Percentiles rank a stretch among this genome's conserved stretches.
These are phyloP conservation scores for Macaranga tanarius DNA, from an alignment of 441 rosid species.

Conservation along the genomic window DNA sequence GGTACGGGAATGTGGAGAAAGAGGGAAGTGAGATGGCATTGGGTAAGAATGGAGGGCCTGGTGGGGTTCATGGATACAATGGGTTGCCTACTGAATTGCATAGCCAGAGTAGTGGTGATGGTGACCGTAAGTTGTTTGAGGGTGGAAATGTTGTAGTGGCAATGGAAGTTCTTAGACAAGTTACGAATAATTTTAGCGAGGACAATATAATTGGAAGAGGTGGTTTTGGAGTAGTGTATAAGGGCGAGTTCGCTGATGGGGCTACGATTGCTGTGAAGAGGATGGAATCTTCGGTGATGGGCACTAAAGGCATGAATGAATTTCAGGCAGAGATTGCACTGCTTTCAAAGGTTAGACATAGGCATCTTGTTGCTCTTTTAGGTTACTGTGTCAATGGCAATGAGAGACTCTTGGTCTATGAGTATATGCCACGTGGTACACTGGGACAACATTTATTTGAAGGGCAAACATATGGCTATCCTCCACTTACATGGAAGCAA, in stretches of 20 bases:
- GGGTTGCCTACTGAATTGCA: slow-evolving; percentile 46
- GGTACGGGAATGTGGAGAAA: slow-evolving; percentile 40
- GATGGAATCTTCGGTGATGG: slow-evolving; percentile 62
- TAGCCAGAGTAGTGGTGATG: slow-evolving; percentile 58
- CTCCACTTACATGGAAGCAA: slow-evolving; percentile 77
- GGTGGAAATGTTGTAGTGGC: slow-evolving; percentile 65
- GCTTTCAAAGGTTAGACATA: slow-evolving; percentile 83
- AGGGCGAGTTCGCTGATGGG: slow-evolving; percentile 59
- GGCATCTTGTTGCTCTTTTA: slow-evolving; percentile 81
- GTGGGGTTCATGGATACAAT: slow-evolving; percentile 37
- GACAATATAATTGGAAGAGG: slow-evolving; percentile 71
- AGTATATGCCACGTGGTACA: slow-evolving; percentile 91
- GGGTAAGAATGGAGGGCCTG: slow-evolving; percentile 35
- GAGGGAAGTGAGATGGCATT: slow-evolving; percentile 42
- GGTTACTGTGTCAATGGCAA: slow-evolving; percentile 82
- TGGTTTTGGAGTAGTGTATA: slow-evolving; percentile 92
- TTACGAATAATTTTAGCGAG: slow-evolving; percentile 69
- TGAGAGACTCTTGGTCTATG: slow-evolving; percentile 84
- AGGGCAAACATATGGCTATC: slow-evolving; percentile 40
- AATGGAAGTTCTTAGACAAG: slow-evolving; percentile 69
- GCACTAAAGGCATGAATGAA: slow-evolving; percentile 72
- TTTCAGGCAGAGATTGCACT: slow-evolving; percentile 87
- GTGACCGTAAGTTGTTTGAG: slow-evolving; percentile 53
- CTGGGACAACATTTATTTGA: slow-evolving; percentile 74
- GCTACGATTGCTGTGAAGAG: slow-evolving; percentile 82